Evolutionary conservation across 495 filamentous ascomycete species (phyloP), one percentile per base, ranked within the genome.

Genomic region (Neurospora intermedia): DNA sequence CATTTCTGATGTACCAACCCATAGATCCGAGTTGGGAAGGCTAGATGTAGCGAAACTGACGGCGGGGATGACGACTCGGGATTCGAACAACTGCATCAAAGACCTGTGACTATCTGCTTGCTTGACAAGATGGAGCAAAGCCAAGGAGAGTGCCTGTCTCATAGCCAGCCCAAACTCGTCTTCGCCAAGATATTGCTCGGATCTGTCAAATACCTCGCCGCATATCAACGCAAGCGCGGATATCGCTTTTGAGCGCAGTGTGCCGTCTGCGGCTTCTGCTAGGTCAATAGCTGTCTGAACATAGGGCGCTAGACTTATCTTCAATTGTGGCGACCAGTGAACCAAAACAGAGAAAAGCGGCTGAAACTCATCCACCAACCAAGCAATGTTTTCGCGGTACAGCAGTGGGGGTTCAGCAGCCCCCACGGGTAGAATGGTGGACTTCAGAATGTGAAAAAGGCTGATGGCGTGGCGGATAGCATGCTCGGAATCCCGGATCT

Each of bases 361-460:
- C 46, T 80, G 73, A 54, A 81, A 74, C 48, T 76, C 74, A 72
- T 85, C 84, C 46, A 83, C 74, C 20, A 84, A 72, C 80, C 82
- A 83, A 7, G 79, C 76, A 8, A 77, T 70, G 48, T 78, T 70
- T 46, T 82, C 74, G 7, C 70, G 43, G 45, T 73, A 77, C 16
- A 77, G 54, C 13, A 76, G 43, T 2, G 76, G 75, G 1, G 72
- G 15, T 23, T 73, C 66, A 8, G 75, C 11, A 11, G 42, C 71
- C 9, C 39, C 38, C 43, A 59, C 43, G 2, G 69, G 39, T 16
- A 72, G 10, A 5, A 75, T 43, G 3, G 62, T 69, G 43, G 48
- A 62, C 39, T 76, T 78, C 31, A 80, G 62, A 8, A 80, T 78
- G 35, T 59, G 35, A 15, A 77, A 38, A 13, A 82, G 41, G 46